phyloP scores from a whole-genome alignment of 768 basidiomycete genomes.

The Cyclocybe cylindracea region DNA sequence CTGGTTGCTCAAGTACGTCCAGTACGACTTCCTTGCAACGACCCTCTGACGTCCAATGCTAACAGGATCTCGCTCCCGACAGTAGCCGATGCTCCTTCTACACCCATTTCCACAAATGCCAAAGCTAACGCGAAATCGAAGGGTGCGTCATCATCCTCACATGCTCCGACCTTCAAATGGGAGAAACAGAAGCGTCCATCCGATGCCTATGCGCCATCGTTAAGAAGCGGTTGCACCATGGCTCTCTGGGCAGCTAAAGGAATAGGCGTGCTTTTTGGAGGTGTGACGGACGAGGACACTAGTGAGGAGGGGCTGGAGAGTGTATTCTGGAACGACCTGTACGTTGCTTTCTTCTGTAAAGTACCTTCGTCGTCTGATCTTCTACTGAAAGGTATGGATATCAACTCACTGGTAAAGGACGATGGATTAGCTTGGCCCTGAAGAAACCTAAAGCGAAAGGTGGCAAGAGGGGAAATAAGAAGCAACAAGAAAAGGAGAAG shows the following conservation, averaged over 20 bases:
- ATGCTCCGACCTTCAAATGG: constrained; percentile 67
- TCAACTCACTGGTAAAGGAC: constrained; percentile 69
- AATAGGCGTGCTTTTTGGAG: constrained; percentile 83
- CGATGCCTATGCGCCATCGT: constrained; percentile 54
- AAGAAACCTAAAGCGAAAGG: constrained; percentile 67
- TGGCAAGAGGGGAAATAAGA: constrained; percentile 34
- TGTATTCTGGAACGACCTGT: constrained; percentile 89
- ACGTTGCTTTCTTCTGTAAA: constrained; percentile 21
- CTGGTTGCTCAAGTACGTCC: constrained; percentile 75
- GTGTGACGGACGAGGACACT: constrained; percentile 83
- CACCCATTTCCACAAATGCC: constrained; percentile 1
- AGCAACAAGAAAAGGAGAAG: constrained; percentile 27
- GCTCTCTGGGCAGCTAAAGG: constrained; percentile 68
- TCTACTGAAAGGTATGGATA: constrained; percentile 65
- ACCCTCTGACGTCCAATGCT: neutral
- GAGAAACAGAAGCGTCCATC: constrained; percentile 75
- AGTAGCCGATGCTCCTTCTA: constrained; percentile 10
- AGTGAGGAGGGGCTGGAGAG: constrained; percentile 84
- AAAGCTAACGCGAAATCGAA: constrained; percentile 29
- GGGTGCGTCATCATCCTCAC: constrained; percentile 34
- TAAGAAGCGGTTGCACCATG: constrained; percentile 80
- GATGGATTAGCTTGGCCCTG: constrained; percentile 78
- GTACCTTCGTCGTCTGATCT: neutral
- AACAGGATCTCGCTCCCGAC: constrained; percentile 23
- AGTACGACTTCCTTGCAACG: neutral